These are phyloP conservation scores for Neocallimastix lanati DNA, from an alignment of 192 early-diverging fungal genomes.

Conservation along the genomic window DNA sequence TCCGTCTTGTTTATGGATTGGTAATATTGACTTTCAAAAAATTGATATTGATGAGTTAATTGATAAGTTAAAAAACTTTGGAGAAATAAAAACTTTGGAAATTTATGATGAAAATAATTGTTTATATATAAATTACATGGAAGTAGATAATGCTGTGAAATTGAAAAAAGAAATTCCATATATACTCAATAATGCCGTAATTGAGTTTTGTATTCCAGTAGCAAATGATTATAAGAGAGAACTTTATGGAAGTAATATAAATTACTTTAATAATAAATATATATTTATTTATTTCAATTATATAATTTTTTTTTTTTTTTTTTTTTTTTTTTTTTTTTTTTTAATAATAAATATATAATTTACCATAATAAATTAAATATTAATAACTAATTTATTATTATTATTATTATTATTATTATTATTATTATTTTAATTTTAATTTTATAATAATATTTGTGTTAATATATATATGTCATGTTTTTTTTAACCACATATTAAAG, in stretches of 20 bases:
- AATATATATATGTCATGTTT: too few relatives aligned
- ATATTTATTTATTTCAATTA: too few relatives aligned
- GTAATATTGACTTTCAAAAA: not conserved
- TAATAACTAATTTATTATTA: not conserved
- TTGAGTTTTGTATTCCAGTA: not conserved
- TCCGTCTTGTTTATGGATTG: not conserved
- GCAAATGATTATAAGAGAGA: not conserved
- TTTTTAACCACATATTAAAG: too few relatives aligned
- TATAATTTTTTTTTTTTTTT: too few relatives aligned
- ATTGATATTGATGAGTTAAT: not conserved
- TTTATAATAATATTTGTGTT: too few relatives aligned
- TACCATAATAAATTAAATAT: too few relatives aligned
- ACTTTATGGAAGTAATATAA: not conserved
- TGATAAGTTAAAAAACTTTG: not conserved
- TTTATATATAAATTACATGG: not conserved
- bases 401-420: not conserved
- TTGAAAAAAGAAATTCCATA: not conserved
- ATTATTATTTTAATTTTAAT: not conserved
- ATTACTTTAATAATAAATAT: too few relatives aligned
- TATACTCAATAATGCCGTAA: not conserved
- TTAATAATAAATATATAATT: too few relatives aligned
- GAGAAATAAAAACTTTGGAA: not conserved
- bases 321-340: too few relatives aligned
- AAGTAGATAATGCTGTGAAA: not conserved
- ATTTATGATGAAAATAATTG: not conserved